Evolutionary conservation across 306 rosid species (phyloP), one percentile per base, ranked within the genome.

Genomic region (Castanospermum australe): DNA sequence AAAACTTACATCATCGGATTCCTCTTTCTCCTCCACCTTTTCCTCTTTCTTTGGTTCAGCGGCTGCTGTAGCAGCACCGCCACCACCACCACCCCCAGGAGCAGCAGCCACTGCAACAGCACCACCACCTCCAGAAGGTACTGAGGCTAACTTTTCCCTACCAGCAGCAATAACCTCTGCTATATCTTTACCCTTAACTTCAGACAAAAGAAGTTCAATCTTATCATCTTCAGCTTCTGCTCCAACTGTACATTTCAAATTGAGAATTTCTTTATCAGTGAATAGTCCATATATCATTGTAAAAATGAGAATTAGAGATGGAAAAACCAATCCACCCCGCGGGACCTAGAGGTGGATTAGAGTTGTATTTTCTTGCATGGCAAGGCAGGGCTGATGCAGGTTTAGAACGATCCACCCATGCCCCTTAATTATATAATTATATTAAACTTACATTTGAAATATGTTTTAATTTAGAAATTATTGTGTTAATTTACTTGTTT

Each of bases 21-120:
- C 96, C 77, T 91, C 96, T 33, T 91, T 87, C 93, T 90, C 92
- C 82, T 87, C 95, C 0, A 79, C 91, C 80, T 94, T 90, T 39
- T 89, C 97, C 73, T 94, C 98, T 60, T 92, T 89, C 94, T 92
- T 90, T 35, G 92, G 32, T 84, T 85, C 94, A 11, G 89, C 85
- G 6, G 89, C 90, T 11, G 95, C 88, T 1, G 92, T 85, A 25
- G 89, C 90, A 67, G 85, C 88, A 4, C 24, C 96, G 12, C 0
- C 85, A 5, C 11, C 90, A 20, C 59, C 90, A 0, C 56, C 84
- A 0, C 85, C 87, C 0, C 77, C 82, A 0, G 81, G 77, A 4
- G 84, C 48, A 0, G 92, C 87, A 2, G 88, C 71, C 0, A 69
- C 87, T 1, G 87, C 83, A 51, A 79, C 82, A 0, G 71, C 89